Conservation (phyloP, 164 flowering plant genomes). For the Dillenia turbinata region DNA sequence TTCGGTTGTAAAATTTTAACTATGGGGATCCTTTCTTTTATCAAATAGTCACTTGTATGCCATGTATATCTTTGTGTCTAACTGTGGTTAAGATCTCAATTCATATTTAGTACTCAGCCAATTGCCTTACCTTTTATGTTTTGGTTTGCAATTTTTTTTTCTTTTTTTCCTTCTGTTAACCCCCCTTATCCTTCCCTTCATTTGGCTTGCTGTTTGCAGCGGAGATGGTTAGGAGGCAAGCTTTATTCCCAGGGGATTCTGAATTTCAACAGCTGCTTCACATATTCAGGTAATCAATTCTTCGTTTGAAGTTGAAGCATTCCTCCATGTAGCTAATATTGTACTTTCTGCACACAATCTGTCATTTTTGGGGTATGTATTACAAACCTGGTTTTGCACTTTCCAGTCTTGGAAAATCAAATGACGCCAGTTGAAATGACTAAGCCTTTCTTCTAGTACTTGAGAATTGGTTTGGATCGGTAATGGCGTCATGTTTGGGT, state of each 20-base stretch:
- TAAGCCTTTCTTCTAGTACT: too few relatives aligned
- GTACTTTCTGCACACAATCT: neutral
- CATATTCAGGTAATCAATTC: conserved; percentile 62
- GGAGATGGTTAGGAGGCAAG: conserved; percentile 90
- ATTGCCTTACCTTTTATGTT: neutral
- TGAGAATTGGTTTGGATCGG: too few relatives aligned
- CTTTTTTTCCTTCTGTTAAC: neutral
- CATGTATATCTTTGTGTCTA: too few relatives aligned
- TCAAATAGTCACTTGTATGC: too few relatives aligned
- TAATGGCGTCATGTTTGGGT: too few relatives aligned
- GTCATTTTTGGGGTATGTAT: neutral
- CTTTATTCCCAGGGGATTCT: conserved; percentile 97
- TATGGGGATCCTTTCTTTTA: too few relatives aligned
- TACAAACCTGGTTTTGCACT: neutral
- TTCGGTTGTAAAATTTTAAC: too few relatives aligned
- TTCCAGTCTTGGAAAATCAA: too few relatives aligned
- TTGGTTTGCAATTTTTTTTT: neutral
- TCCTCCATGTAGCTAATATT: neutral
- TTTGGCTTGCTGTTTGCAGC: conserved; percentile 36
- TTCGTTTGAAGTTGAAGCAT: neutral
- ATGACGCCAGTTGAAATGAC: too few relatives aligned
- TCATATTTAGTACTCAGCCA: neutral
- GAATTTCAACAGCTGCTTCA: conserved; percentile 96
- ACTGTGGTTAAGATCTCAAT: neutral
- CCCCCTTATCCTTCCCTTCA: neutral